phyloP scores from a whole-genome alignment of 2,329 filamentous ascomycete species.

The Cordyceps cateniannulata region DNA sequence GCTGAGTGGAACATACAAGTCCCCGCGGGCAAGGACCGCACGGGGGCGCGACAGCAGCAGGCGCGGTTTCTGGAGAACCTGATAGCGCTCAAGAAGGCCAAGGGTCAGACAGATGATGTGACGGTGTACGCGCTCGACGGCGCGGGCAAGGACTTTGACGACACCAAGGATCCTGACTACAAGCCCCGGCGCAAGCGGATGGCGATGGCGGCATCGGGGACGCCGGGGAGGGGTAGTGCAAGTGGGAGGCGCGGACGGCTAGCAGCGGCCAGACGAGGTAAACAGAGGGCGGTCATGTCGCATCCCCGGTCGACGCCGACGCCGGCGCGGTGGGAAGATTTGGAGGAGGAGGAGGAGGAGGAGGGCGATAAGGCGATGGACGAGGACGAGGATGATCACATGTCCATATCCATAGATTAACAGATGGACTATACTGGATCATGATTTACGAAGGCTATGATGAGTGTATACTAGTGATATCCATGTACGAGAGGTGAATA shows the following conservation, averaged over 20 bases:
- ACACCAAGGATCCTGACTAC: constrained; percentile 35
- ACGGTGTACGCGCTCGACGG: constrained; percentile 49
- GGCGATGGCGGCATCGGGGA: constrained; percentile 3
- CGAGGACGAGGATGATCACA: constrained; percentile 16
- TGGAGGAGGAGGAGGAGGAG: constrained; percentile 15
- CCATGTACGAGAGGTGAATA: not conserved
- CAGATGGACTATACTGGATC: constrained; percentile 10
- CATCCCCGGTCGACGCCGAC: constrained; percentile 9
- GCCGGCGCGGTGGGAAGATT: constrained; percentile 12
- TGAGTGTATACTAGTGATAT: not conserved
- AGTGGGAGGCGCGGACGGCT: constrained; percentile 10
- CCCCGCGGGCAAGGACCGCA: constrained; percentile 38
- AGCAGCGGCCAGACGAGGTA: not conserved
- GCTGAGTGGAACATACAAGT: constrained; percentile 39
- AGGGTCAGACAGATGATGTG: constrained; percentile 59
- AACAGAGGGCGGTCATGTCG: not conserved
- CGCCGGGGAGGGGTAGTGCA: not conserved
- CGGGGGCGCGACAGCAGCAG: constrained; percentile 41
- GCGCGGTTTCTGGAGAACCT: constrained; percentile 59
- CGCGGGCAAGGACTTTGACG: constrained; percentile 33
- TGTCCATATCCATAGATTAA: constrained; percentile 19
- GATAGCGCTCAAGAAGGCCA: constrained; percentile 56
- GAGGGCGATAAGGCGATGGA: constrained; percentile 17
- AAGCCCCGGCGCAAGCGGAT: constrained; percentile 15
- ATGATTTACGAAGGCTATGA: not conserved